Percentiles rank a stretch among this genome's conserved stretches.
phyloP scores from a whole-genome alignment of 2,329 filamentous ascomycete genomes.

The Cyclaneusma minus region DNA sequence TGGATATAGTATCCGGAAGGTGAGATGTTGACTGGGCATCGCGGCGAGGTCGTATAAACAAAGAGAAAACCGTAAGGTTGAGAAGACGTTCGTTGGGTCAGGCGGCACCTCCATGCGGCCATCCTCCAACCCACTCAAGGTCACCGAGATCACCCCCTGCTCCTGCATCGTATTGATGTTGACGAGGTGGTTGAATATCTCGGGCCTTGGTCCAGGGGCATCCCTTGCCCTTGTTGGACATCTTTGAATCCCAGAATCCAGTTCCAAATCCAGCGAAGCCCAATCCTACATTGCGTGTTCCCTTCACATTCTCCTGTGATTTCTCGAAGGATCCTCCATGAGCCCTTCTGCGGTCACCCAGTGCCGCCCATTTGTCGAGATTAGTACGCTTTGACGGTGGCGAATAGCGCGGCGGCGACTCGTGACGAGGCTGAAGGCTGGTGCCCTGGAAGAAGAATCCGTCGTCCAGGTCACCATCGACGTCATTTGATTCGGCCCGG shows the following conservation, averaged over 20 bases:
- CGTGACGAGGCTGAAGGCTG: conserved; percentile 18
- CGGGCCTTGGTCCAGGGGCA: conserved; percentile 34
- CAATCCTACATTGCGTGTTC: conserved; percentile 27
- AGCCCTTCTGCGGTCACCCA: conserved; percentile 71
- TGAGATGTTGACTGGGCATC: too few relatives aligned
- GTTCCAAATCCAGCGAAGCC: conserved; percentile 30
- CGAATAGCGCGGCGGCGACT: conserved; percentile 38
- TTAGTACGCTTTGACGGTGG: conserved; percentile 47
- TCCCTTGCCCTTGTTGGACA: conserved; percentile 23
- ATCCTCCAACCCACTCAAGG: conserved; percentile 90
- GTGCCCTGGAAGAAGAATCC: conserved; percentile 62
- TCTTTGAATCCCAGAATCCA: conserved; percentile 16
- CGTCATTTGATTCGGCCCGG: conserved; percentile 25
- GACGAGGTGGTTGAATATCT: conserved; percentile 22
- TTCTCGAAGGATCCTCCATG: conserved; percentile 35
- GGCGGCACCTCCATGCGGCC: too few relatives aligned
- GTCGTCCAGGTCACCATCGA: conserved; percentile 52
- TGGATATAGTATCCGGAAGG: too few relatives aligned
- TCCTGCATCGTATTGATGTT: conserved; percentile 17
- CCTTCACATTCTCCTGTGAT: conserved; percentile 29
- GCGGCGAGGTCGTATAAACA: too few relatives aligned
- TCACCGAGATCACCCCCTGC: conserved; percentile 44
- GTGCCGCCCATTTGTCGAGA: conserved; percentile 76
- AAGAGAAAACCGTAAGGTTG: too few relatives aligned
- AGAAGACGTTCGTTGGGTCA: too few relatives aligned